Evolutionary conservation across 2,329 filamentous ascomycete genomes (phyloP).

Genomic region (Purpureocillium lavendulum): DNA sequence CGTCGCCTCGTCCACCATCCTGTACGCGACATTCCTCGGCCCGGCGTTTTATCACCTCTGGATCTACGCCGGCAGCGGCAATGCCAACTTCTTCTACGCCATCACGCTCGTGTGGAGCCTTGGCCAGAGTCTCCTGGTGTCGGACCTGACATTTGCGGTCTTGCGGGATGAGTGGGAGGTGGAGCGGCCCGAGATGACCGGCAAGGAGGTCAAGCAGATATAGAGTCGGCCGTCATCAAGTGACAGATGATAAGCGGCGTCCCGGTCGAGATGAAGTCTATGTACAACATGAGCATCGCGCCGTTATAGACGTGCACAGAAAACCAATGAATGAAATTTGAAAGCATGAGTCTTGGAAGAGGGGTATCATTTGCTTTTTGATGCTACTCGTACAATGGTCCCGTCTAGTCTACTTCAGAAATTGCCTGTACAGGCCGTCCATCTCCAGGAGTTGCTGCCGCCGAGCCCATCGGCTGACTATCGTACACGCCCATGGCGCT

Average conservation of each 20-base stretch:
- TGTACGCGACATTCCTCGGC: slow-evolving; percentile 83
- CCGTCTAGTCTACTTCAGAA: slow-evolving; percentile 23
- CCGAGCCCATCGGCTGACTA: slow-evolving; percentile 8
- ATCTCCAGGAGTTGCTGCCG: slow-evolving; percentile 4
- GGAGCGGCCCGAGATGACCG: slow-evolving; percentile 81
- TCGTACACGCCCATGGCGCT: slow-evolving; percentile 21
- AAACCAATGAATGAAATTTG: too few species aligned
- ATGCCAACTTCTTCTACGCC: slow-evolving; percentile 98
- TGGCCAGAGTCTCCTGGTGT: slow-evolving; percentile 76
- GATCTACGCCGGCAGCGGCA: slow-evolving; percentile 96
- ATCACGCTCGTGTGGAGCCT: slow-evolving; percentile 98
- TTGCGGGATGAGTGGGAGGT: slow-evolving; percentile 91
- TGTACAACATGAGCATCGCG: background rate
- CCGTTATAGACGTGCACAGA: background rate
- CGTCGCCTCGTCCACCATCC: slow-evolving; percentile 68
- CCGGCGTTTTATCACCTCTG: slow-evolving; percentile 95
- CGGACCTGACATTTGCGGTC: slow-evolving; percentile 80
- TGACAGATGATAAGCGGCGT: too few species aligned
- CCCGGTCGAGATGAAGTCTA: background rate
- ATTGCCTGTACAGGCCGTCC: slow-evolving; percentile 25
- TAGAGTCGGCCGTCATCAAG: slow-evolving; percentile 27
- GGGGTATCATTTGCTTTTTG: slow-evolving; percentile 12
- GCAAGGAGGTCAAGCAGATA: slow-evolving; percentile 81
- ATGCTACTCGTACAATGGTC: slow-evolving; percentile 4
- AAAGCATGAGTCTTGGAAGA: slow-evolving; percentile 1